Evolutionary conservation across 805 yeast species (phyloP).

Genomic region (Candida koratica): DNA sequence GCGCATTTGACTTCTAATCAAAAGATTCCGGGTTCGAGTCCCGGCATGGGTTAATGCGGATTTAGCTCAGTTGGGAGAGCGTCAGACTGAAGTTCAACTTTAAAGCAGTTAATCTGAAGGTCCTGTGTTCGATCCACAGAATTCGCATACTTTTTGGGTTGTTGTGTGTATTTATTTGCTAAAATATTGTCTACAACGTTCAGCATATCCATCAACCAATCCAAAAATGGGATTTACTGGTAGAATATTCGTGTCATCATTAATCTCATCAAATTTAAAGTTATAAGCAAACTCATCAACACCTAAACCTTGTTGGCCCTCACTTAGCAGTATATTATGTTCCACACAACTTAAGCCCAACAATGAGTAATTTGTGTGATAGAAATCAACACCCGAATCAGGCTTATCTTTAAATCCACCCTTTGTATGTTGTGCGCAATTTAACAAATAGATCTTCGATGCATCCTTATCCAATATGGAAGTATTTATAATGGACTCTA

Average conservation of each 20-base stretch:
- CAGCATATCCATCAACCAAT: conserved; percentile 31
- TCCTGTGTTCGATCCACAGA: conserved; percentile 82
- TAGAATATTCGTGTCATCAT: conserved; percentile 15
- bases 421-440: conserved; percentile 64
- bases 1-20: conserved; percentile 67
- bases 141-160: conserved; percentile 42
- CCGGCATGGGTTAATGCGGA: conserved; percentile 41
- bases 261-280: conserved; percentile 12
- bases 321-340: conserved; percentile 27
- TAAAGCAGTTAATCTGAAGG: conserved; percentile 57
- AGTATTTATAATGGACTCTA: conserved; percentile 46
- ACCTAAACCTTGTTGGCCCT: background rate
- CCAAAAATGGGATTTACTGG: conserved; percentile 29
- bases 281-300: conserved; percentile 17
- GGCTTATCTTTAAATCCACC: conserved; percentile 94
- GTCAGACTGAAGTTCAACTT: conserved; percentile 32
- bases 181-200: conserved; percentile 19
- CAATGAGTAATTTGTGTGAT: conserved; percentile 84
- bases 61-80: conserved; percentile 39
- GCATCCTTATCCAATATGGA: conserved; percentile 50
- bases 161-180: background rate
- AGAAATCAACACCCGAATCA: conserved; percentile 71
- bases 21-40: conserved; percentile 66
- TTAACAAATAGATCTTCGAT: conserved; percentile 60
- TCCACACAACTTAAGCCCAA: conserved; percentile 69